Evolutionary conservation across 179 eudicot genomes (phyloP).

Genomic region (Camellia oleifera): DNA sequence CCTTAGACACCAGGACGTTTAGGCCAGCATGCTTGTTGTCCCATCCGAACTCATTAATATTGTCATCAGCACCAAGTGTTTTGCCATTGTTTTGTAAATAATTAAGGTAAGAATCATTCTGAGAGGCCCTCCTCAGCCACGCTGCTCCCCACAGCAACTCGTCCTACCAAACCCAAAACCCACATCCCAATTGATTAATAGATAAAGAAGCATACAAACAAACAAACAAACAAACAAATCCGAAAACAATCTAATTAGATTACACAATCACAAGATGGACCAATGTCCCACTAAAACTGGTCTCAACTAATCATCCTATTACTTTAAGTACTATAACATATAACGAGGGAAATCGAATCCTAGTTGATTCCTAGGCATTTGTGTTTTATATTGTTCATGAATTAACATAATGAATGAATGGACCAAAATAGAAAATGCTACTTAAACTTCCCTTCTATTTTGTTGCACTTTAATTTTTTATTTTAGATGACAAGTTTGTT

Average conservation of each 20-base stretch:
- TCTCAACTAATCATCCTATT: neutral
- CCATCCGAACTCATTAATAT: slow-evolving; percentile 91
- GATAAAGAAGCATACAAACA: too few species aligned
- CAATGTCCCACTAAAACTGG: neutral
- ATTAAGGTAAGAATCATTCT: slow-evolving; percentile 56
- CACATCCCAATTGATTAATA: neutral
- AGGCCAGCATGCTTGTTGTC: slow-evolving; percentile 98
- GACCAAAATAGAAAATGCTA: too few species aligned
- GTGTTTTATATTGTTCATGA: too few species aligned
- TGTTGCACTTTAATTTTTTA: too few species aligned
- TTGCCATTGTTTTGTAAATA: slow-evolving; percentile 73
- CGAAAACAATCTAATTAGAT: neutral
- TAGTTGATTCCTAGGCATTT: too few species aligned
- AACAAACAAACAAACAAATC: neutral
- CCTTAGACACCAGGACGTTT: slow-evolving; percentile 90
- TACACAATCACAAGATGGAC: neutral
- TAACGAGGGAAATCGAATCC: too few species aligned
- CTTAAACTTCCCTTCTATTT: too few species aligned
- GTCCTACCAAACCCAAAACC: slow-evolving; percentile 48
- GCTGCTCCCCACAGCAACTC: slow-evolving; percentile 97
- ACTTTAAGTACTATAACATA: too few species aligned
- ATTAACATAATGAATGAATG: too few species aligned
- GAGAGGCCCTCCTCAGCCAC: slow-evolving; percentile 80
- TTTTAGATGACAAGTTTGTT: too few species aligned
- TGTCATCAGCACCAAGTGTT: slow-evolving; percentile 88